Base-by-base conservation (phyloP, 2,329 filamentous ascomycete species). In the Diaporthe eres region DNA sequence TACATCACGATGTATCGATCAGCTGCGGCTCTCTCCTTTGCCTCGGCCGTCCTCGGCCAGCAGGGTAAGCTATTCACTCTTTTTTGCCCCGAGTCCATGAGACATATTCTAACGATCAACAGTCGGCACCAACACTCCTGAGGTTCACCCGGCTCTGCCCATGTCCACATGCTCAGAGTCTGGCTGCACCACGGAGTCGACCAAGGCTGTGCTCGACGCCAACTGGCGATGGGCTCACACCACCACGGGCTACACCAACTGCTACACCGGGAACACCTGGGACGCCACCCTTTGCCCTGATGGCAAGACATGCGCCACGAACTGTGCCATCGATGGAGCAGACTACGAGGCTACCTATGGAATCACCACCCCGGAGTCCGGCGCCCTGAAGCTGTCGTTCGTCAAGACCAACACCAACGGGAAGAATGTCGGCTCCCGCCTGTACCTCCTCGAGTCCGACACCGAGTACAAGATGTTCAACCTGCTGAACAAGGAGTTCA, bases 201-300 rank as follows among this genome's bases (percentile, higher is more conserved):
- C 86, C 19, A 83, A 83, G n/a, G 84, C 47, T 25, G 71, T 73
- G 58, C 60, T 73, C 37, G 71, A 91, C 79, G 80, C 88, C 77
- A 91, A 91, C 84, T 91, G 89, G 89, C 86, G 89, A 73, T 91
- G 90, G 90, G 81, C 90, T 71, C 88, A 91, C 82, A 82, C 83
- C 44, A 85, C 82, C 53, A 79, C 79, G 31, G 85, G 86, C 55
- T 87, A 85, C 79, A 85, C 82, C 77, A 89, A 89, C 83, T 89
- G 87, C 83, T 88, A 88, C 80, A 86, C 83, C 22, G 87, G 86
- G 60, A 88, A 88, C 79, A 76, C 79, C 25, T 88, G 86, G 86
- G 86, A 90, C 79, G 77, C 83, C 4, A 83, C 84, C 25, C 83
- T 87, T 44, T 91, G 89, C 82, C 84, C 86, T 4, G 85, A 87